Percentiles rank a stretch among this genome's conserved stretches.
These are phyloP conservation scores for Hyaloscypha hepaticicola DNA, from an alignment of 495 filamentous ascomycete genomes.

Conservation along the genomic window DNA sequence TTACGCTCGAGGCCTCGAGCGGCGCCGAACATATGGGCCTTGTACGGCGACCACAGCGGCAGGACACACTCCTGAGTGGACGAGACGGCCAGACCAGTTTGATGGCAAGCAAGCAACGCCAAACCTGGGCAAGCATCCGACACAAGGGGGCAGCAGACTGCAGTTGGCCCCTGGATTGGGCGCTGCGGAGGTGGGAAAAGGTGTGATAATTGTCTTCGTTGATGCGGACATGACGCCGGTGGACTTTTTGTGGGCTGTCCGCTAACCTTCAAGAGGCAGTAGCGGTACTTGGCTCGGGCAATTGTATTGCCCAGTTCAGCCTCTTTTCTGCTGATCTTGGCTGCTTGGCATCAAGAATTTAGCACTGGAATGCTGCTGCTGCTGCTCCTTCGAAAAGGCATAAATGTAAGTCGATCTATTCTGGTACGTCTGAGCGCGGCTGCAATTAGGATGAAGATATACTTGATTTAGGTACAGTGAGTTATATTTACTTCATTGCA, in stretches of 20 bases:
- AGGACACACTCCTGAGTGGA: conserved; percentile 1
- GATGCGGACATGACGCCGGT: background rate
- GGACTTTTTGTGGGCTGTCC: background rate
- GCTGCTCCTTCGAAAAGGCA: too few species aligned
- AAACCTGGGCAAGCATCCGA: conserved; percentile 15
- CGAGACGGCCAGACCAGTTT: background rate
- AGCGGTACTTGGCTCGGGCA: conserved; percentile 1
- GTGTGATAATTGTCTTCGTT: background rate
- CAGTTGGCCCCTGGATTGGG: background rate
- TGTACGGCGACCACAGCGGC: background rate
- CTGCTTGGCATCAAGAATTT: background rate
- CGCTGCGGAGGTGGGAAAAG: background rate
- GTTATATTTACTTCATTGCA: background rate
- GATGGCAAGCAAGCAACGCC: conserved; percentile 10
- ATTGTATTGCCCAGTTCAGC: conserved; percentile 10
- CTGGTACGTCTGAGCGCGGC: background rate
- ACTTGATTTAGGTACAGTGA: background rate
- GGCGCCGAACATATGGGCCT: background rate
- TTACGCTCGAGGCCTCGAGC: background rate
- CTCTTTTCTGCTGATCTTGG: background rate
- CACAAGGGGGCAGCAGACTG: background rate
- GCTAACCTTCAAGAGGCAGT: conserved; percentile 5
- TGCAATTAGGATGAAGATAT: background rate
- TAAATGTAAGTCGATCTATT: background rate
- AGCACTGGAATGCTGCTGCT: too few species aligned